Conservation (phyloP, 176 grass and related monocot species). For the Thalia dealbata region DNA sequence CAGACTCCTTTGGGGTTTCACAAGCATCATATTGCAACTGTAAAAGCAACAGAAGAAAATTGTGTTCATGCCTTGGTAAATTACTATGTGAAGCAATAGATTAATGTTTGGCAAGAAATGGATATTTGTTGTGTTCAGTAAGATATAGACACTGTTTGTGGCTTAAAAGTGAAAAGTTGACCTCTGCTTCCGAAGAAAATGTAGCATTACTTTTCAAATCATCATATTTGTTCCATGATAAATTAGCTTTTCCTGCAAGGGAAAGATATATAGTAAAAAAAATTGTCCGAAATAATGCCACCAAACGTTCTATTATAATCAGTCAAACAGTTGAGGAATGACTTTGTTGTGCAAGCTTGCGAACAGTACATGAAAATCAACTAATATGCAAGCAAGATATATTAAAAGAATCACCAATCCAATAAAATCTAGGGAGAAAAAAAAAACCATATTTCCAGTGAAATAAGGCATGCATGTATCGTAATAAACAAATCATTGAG, state of each 20-base stretch:
- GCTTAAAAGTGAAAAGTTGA: slow-evolving; percentile 21
- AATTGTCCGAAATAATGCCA: neutral
- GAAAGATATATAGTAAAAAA: too few species aligned
- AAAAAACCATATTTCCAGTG: neutral
- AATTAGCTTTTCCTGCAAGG: slow-evolving; percentile 65
- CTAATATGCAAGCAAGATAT: neutral
- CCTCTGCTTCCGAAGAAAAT: slow-evolving; percentile 61
- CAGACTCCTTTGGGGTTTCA: slow-evolving; percentile 96
- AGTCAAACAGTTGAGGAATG: neutral
- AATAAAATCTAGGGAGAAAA: neutral
- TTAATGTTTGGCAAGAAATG: neutral
- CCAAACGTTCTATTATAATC: neutral
- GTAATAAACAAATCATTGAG: neutral
- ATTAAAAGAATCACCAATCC: neutral
- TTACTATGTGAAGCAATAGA: slow-evolving; percentile 14
- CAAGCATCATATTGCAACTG: slow-evolving; percentile 84
- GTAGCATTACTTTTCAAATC: slow-evolving; percentile 66
- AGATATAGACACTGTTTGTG: neutral
- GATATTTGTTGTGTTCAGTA: neutral
- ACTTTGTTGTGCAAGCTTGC: neutral
- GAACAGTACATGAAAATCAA: too few species aligned
- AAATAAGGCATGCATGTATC: neutral
- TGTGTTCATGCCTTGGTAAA: neutral
- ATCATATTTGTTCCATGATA: slow-evolving; percentile 47
- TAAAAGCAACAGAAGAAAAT: neutral